phyloP scores from a whole-genome alignment of 164 flowering plant species.

The Vitis cinerea region DNA sequence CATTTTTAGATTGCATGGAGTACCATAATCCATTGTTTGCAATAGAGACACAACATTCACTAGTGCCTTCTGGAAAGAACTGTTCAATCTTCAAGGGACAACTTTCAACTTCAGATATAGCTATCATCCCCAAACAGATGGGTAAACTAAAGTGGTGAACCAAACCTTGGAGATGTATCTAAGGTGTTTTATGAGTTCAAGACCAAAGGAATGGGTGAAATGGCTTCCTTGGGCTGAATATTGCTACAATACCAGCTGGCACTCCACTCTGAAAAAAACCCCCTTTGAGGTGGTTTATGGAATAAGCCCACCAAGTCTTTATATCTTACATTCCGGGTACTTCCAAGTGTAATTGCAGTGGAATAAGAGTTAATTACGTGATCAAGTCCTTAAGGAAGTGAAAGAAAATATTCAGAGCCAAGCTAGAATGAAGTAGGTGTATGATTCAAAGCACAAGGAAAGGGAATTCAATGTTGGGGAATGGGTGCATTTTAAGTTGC shows the following conservation, averaged over 20 bases:
- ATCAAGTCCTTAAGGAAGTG: not conserved
- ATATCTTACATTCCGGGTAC: not conserved
- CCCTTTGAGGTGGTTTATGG: not conserved
- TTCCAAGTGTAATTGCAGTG: not conserved
- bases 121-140: conserved; percentile 1
- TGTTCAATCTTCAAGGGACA: not conserved
- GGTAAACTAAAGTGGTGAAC: not conserved
- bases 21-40: not conserved
- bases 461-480: not conserved
- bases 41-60: not conserved
- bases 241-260: not conserved
- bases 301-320: not conserved
- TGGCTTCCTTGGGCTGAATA: not conserved
- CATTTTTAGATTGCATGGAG: not conserved
- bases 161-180: not conserved
- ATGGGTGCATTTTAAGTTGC: conserved; percentile 3
- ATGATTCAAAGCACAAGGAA: not conserved
- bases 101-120: not conserved
- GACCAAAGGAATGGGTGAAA: not conserved
- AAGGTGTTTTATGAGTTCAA: not conserved
- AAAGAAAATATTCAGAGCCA: not conserved
- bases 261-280: not conserved
- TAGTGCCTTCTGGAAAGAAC: not conserved
- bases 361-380: not conserved
- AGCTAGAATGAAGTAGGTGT: not conserved